Conservation (phyloP, 202 grass and related monocot species). For the Bolboschoenoplectus hybrid region DNA sequence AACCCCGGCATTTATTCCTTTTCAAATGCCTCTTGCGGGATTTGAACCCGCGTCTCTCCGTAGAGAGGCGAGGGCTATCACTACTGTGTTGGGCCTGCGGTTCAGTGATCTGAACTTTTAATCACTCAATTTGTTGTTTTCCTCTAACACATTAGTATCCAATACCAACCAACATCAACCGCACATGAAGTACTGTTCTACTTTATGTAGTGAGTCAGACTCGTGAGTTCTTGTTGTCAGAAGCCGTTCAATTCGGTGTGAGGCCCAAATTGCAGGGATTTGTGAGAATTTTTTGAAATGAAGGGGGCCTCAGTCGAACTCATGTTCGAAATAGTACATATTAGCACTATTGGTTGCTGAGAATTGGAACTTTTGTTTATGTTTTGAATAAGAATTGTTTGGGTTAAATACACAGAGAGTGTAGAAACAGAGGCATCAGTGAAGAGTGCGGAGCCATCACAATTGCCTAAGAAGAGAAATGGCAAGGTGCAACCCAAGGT, state of each 20-base stretch:
- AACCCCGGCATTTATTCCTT: too few relatives aligned
- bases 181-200: neutral
- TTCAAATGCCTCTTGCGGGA: too few relatives aligned
- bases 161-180: neutral
- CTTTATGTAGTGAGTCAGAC: neutral
- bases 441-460: conserved; percentile 18
- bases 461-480: conserved; percentile 42
- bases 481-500: conserved; percentile 14
- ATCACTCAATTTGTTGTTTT: neutral
- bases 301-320: neutral
- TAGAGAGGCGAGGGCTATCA: too few relatives aligned
- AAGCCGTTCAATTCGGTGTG: neutral
- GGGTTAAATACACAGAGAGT: neutral
- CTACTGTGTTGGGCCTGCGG: too few relatives aligned
- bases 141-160: neutral
- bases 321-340: conserved; percentile 25
- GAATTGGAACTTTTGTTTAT: conserved; percentile 16
- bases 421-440: conserved; percentile 41
- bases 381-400: conserved; percentile 38
- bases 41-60: too few relatives aligned
- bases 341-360: neutral
- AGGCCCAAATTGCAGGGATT: conserved; percentile 1
- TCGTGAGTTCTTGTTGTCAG: neutral
- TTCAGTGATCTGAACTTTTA: neutral
- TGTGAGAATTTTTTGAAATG: neutral